phyloP scores from a whole-genome alignment of 495 filamentous ascomycete genomes.

The Pyronema domesticum region DNA sequence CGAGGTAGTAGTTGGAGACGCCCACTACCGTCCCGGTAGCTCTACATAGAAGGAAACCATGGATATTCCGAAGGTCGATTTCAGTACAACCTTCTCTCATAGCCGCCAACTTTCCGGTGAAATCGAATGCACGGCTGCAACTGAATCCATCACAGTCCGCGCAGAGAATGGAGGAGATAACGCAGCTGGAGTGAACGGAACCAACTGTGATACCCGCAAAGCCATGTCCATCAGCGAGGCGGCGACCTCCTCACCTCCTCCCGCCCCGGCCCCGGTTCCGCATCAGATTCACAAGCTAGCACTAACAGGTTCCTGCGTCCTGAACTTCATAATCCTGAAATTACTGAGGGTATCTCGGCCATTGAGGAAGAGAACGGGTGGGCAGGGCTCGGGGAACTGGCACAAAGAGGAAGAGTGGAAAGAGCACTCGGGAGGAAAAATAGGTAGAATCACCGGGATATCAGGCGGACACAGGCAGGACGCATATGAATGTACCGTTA shows the following conservation, averaged over 20 bases:
- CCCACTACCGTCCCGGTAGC: slow-evolving; percentile 31
- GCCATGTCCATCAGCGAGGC: slow-evolving; percentile 1
- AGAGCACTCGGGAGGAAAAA: too few relatives aligned
- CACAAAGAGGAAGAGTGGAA: too few relatives aligned
- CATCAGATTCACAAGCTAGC: not conserved
- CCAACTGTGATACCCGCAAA: slow-evolving; percentile 5
- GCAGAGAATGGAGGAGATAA: slow-evolving; percentile 13
- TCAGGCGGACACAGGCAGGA: too few relatives aligned
- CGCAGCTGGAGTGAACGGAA: not conserved
- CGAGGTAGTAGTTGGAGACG: slow-evolving; percentile 42
- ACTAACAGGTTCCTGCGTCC: too few relatives aligned
- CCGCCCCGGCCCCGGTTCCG: slow-evolving; percentile 12
- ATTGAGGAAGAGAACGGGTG: too few relatives aligned
- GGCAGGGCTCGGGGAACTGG: too few relatives aligned
- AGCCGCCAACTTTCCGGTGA: slow-evolving; percentile 29
- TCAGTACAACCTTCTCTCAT: slow-evolving; percentile 68
- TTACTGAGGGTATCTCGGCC: too few relatives aligned
- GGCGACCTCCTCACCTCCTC: slow-evolving; percentile 8
- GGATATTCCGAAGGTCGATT: slow-evolving; percentile 63
- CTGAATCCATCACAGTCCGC: slow-evolving; percentile 8
- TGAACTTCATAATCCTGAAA: not conserved
- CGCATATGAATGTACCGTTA: too few relatives aligned
- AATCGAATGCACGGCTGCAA: slow-evolving; percentile 3
- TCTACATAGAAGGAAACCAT: slow-evolving; percentile 26
- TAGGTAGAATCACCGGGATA: too few relatives aligned